Percentiles rank a stretch among this genome's conserved stretches.
These are phyloP conservation scores for Verbascum thapsus DNA, from an alignment of 257 asterid genomes.

Conservation along the genomic window DNA sequence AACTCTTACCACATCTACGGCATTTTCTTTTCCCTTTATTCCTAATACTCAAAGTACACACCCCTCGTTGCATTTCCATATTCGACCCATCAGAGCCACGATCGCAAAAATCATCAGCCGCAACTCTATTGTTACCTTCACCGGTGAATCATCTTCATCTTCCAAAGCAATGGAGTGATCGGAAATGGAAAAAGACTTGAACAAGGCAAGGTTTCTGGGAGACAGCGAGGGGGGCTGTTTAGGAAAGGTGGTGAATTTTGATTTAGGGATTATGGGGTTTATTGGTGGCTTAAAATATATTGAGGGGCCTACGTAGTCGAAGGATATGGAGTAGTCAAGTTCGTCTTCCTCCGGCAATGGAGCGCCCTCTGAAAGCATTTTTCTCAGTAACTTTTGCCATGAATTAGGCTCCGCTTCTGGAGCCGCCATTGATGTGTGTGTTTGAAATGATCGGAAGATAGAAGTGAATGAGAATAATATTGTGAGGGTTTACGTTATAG, in stretches of 20 bases:
- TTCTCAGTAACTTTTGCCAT: slow-evolving; percentile 57
- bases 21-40: slow-evolving; percentile 37
- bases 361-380: slow-evolving; percentile 77
- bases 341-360: slow-evolving; percentile 75
- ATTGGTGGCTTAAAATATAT: slow-evolving; percentile 37
- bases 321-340: slow-evolving; percentile 67
- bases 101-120: slow-evolving; percentile 26
- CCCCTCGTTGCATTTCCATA: slow-evolving; percentile 21
- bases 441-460: not conserved
- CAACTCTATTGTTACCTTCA: slow-evolving; percentile 12
- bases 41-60: slow-evolving; percentile 3
- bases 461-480: not conserved
- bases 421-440: slow-evolving; percentile 32
- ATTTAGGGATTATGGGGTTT: slow-evolving; percentile 33
- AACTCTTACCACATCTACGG: slow-evolving; percentile 54
- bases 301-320: slow-evolving; percentile 63
- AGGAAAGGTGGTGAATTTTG: slow-evolving; percentile 39
- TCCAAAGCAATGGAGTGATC: slow-evolving; percentile 29
- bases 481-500: slow-evolving; percentile 5
- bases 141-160: slow-evolving; percentile 17
- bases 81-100: slow-evolving; percentile 18
- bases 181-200: slow-evolving; percentile 37
- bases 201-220: slow-evolving; percentile 37
- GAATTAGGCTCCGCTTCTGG: slow-evolving; percentile 31
- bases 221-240: slow-evolving; percentile 41